Evolutionary conservation across 208 protist species (phyloP), one percentile per base, ranked within the genome.

Genomic region (Wallacemonas sp.): DNA sequence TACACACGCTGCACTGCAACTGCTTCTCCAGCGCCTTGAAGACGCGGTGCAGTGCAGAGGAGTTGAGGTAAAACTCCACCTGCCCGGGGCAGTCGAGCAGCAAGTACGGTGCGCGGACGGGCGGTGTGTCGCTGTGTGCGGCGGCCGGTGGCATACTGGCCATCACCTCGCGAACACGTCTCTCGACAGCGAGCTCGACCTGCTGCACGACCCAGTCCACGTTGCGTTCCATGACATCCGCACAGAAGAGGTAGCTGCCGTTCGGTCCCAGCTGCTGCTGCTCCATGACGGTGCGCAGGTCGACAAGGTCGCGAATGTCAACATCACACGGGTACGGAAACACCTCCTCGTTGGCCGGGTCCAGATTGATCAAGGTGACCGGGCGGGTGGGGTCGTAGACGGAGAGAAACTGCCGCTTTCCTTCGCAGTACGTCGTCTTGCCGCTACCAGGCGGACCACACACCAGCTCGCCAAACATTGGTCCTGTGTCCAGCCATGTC

Each of bases 31-130:
- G 48, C 8, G 65, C 76, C 24, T 66, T 55, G 29, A 97, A 78
- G 59, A 99, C 87, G 3, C 70, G 66, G 34, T 87, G 83, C 57
- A 99, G 80, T 21, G 86, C 60, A 15, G 82, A 72, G 60, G 98
- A 85, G 73, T 99, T 91, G 22, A 98, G 86, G 71, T 99, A 99
- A 30, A 99, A 95, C 82, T 99, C 98, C 13, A 99, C 97, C 80
- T 99, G 98, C 6, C 98, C 98, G 0, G 98, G 98, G 65, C 89
- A 98, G 84, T 99, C 98, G 44, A 99, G 94, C 30, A 99, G 68
- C 9, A 99, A 58, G 66, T 97, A 91, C 39, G 91, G 95, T 17
- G 79, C 75, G 15, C 80, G 73, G n/a, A 89, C 22, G 1, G 38
- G 6, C 29, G 45, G 57, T 8, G n/a, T 24, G 30, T 34, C 50